Evolutionary conservation across 192 early-diverging fungal species (phyloP).

Genomic region (Funneliformis geosporum): DNA sequence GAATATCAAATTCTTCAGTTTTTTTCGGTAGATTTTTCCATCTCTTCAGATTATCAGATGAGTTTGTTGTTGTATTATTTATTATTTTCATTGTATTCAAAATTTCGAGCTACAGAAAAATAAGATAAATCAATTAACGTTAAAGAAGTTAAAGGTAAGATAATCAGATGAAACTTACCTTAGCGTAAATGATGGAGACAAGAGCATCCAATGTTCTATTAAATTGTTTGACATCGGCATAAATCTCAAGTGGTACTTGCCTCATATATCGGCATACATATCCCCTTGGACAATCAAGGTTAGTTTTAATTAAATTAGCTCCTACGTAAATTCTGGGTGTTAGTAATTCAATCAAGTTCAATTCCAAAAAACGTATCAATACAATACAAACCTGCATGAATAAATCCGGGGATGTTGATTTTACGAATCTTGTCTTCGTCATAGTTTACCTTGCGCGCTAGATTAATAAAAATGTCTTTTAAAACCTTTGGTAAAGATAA

Average conservation of each 20-base stretch:
- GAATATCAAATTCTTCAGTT: constrained; percentile 10
- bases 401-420: no score
- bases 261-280: constrained; percentile 21
- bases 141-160: constrained; percentile 1
- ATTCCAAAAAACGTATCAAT: not conserved
- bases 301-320: constrained; percentile 9
- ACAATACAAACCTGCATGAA: not conserved
- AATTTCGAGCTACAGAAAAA: constrained; percentile 26
- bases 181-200: no score
- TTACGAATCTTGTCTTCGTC: no score
- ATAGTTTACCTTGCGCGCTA: no score
- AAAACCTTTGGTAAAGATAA: no score
- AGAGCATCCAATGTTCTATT: constrained; percentile 19
- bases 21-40: constrained; percentile 8
- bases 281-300: constrained; percentile 22
- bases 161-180: constrained; percentile 14
- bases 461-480: no score
- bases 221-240: constrained; percentile 14
- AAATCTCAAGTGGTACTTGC: constrained; percentile 9
- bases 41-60: constrained; percentile 7
- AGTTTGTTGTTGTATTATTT: not conserved
- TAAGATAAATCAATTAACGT: not conserved
- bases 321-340: constrained; percentile 20
- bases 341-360: not conserved
- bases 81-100: constrained; percentile 20